Evolutionary conservation across 176 grass and related monocot species (phyloP).

Genomic region (Miscanthus lutarioriparius): DNA sequence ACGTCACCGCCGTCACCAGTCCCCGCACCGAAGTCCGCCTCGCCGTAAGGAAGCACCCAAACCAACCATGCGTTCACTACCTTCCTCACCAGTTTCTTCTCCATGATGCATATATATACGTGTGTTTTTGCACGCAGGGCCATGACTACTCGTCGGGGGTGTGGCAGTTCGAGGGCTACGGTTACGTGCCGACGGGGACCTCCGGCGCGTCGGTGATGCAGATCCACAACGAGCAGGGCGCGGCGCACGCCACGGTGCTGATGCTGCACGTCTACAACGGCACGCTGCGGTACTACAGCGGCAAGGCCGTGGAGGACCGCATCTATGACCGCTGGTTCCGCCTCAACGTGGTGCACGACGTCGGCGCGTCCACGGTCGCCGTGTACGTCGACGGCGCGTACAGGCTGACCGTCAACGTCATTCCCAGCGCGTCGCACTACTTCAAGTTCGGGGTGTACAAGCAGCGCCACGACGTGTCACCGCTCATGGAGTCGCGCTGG

Average conservation of each 20-base stretch:
- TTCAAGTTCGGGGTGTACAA: conserved; percentile 54
- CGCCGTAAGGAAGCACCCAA: not conserved
- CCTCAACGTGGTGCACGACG: too few relatives aligned
- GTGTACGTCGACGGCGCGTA: not conserved
- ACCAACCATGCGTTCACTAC: too few relatives aligned
- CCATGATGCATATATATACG: not conserved
- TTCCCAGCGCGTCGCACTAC: conserved; percentile 15
- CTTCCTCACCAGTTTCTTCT: not conserved
- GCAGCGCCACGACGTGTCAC: conserved; percentile 22
- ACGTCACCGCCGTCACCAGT: not conserved
- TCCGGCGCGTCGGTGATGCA: too few relatives aligned
- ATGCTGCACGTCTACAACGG: too few relatives aligned
- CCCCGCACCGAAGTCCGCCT: conserved; percentile 30
- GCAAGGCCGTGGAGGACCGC: too few relatives aligned
- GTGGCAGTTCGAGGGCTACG: not conserved
- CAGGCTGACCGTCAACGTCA: not conserved
- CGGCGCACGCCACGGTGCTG: too few relatives aligned
- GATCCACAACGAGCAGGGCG: too few relatives aligned
- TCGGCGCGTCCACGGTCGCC: conserved; percentile 20
- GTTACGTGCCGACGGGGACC: conserved; percentile 14
- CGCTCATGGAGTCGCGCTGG: conserved; percentile 15
- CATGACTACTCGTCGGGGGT: too few relatives aligned
- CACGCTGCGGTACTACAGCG: too few relatives aligned
- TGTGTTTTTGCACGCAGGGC: too few relatives aligned
- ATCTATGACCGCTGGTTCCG: too few relatives aligned